These are phyloP conservation scores for Ceratobasidium sp. DNA, from an alignment of 1,284 basidiomycete species.

Conservation along the genomic window DNA sequence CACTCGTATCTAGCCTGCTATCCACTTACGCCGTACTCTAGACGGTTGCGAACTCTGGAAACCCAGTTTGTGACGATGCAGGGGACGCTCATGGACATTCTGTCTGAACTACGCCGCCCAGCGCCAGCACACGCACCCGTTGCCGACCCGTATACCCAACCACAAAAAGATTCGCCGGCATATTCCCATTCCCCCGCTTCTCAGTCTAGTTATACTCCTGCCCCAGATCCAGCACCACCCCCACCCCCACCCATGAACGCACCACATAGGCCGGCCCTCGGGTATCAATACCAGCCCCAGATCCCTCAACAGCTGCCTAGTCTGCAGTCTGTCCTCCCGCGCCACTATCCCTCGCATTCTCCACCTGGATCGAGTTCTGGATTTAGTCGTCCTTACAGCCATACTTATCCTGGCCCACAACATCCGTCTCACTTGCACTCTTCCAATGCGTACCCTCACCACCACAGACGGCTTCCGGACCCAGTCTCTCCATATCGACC, in stretches of 20 bases:
- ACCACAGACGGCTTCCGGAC: conserved; percentile 9
- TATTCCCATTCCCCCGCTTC: conserved; percentile 21
- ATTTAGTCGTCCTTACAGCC: conserved; percentile 12
- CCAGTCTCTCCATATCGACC: conserved; percentile 32
- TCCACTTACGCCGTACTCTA: background rate
- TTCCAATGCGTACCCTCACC: background rate
- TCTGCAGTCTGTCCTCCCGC: conserved; percentile 29
- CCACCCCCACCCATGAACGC: conserved; percentile 7
- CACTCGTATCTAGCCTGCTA: conserved; percentile 64
- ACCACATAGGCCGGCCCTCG: background rate
- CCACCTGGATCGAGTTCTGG: conserved; percentile 5
- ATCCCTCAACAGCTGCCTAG: conserved; percentile 20
- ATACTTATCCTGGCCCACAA: background rate
- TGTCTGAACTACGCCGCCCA: conserved; percentile 69
- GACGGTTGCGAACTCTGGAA: conserved; percentile 87
- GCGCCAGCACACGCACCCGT: background rate
- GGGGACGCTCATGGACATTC: conserved; percentile 78
- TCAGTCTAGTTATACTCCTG: conserved; percentile 6
- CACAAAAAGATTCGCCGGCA: background rate
- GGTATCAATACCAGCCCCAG: conserved; percentile 16
- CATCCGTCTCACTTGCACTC: background rate
- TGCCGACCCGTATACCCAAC: too few relatives aligned
- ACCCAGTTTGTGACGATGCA: conserved; percentile 82
- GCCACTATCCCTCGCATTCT: conserved; percentile 23
- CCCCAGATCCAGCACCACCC: background rate